These are phyloP conservation scores for Cryphonectria carpinicola DNA, from an alignment of 2,329 filamentous ascomycete species.

Conservation along the genomic window DNA sequence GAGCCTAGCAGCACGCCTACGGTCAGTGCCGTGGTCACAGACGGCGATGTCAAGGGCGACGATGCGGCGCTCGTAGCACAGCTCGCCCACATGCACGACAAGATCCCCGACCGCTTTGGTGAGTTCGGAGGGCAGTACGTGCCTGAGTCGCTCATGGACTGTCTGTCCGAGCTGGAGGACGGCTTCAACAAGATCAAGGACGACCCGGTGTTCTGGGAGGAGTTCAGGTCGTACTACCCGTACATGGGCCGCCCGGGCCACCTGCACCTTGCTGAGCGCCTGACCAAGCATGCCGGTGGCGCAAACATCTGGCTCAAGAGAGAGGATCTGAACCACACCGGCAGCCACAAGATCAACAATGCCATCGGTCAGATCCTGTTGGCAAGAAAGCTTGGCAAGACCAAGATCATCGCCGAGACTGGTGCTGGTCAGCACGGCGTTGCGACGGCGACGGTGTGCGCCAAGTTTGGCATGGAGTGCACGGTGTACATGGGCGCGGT, in stretches of 20 bases:
- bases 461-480: constrained; percentile 97
- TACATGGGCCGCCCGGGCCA: constrained; percentile 97
- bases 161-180: constrained; percentile 83
- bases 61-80: constrained; percentile 68
- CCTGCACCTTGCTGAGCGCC: constrained; percentile 82
- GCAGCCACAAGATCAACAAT: constrained; percentile 99
- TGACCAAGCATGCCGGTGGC: constrained; percentile 87
- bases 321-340: constrained; percentile 96
- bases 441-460: constrained; percentile 94
- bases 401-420: constrained; percentile 95
- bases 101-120: constrained; percentile 85
- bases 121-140: constrained; percentile 98
- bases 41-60: constrained; percentile 54
- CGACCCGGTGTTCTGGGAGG: constrained; percentile 93
- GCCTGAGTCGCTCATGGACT: constrained; percentile 97
- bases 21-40: constrained; percentile 68
- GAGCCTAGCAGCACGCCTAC: constrained; percentile 65
- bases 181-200: constrained; percentile 88
- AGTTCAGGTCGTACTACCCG: constrained; percentile 92
- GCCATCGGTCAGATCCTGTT: constrained; percentile 91
- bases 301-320: constrained; percentile 98
- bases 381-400: constrained; percentile 87
- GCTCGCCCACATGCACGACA: constrained; percentile 78
- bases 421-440: constrained; percentile 98
- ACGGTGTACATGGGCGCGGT: constrained; percentile 95